A percentile compares a stretch with the other conserved stretches of the same genome.
Conservation (phyloP, 2,329 filamentous ascomycete genomes). For the Aurifilum marmelostoma region DNA sequence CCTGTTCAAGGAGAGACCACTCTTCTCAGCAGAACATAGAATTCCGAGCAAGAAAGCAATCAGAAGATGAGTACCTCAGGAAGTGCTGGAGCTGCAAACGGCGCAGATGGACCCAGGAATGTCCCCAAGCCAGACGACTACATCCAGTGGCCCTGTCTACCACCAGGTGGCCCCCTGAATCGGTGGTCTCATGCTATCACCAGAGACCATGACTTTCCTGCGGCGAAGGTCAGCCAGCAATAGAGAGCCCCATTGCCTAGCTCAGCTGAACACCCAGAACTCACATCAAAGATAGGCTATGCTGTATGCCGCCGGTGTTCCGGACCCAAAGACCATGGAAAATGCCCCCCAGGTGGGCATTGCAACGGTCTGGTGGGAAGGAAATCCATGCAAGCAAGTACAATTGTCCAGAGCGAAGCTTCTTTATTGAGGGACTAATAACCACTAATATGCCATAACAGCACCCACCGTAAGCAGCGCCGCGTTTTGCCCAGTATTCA, state of each 20-base stretch:
- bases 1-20: neutral
- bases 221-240: slow-evolving; percentile 68
- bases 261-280: neutral
- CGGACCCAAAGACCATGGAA: slow-evolving; percentile 82
- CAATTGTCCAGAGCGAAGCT: neutral
- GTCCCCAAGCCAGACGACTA: slow-evolving; percentile 57
- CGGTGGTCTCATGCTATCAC: slow-evolving; percentile 85
- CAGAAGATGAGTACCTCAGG: neutral
- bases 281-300: slow-evolving; percentile 67
- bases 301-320: slow-evolving; percentile 91
- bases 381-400: slow-evolving; percentile 88
- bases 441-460: slow-evolving; percentile 35
- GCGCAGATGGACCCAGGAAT: slow-evolving; percentile 14
- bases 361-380: slow-evolving; percentile 95
- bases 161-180: slow-evolving; percentile 67
- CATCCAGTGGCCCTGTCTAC: slow-evolving; percentile 55
- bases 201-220: slow-evolving; percentile 85
- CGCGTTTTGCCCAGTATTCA: neutral
- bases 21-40: neutral
- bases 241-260: neutral
- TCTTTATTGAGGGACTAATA: neutral
- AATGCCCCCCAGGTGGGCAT: slow-evolving; percentile 88
- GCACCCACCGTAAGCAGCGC: slow-evolving; percentile 51
- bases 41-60: neutral
- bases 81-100: neutral